phyloP scores from a whole-genome alignment of 495 filamentous ascomycete genomes.

The Hypoxylon lienhwacheense region DNA sequence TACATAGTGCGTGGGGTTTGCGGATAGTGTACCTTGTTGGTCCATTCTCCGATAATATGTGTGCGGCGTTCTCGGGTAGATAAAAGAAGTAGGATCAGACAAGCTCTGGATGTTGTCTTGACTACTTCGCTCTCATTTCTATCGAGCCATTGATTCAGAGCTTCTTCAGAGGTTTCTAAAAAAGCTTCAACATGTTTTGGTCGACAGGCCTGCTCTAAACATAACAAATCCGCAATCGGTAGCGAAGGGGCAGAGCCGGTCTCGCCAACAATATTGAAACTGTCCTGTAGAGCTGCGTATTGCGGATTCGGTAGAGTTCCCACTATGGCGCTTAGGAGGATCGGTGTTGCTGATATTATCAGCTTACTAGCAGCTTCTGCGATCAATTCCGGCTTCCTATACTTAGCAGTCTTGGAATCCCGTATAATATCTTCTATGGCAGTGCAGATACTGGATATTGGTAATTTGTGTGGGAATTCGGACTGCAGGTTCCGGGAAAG shows the following conservation, averaged over 20 bases:
- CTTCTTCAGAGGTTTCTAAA: constrained; percentile 21
- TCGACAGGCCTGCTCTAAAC: constrained; percentile 2
- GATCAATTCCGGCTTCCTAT: constrained; percentile 68
- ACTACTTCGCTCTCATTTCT: constrained; percentile 49
- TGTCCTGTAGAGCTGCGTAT: constrained; percentile 5
- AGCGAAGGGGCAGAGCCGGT: not conserved
- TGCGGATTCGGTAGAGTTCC: not conserved
- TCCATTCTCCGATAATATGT: constrained; percentile 44
- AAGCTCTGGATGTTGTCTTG: constrained; percentile 45
- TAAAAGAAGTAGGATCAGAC: constrained; percentile 45
- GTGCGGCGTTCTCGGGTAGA: constrained; percentile 32
- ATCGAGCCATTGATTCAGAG: constrained; percentile 45
- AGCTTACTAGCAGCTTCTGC: constrained; percentile 65
- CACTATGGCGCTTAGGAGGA: constrained; percentile 33
- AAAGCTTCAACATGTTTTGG: constrained; percentile 29
- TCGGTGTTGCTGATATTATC: constrained; percentile 49
- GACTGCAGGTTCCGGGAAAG: constrained; percentile 10
- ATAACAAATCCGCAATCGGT: constrained; percentile 15
- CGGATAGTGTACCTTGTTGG: constrained; percentile 38
- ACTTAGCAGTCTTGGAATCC: constrained; percentile 43
- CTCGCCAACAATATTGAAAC: constrained; percentile 20
- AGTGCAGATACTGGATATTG: constrained; percentile 15
- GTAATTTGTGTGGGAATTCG: constrained; percentile 9
- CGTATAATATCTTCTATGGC: constrained; percentile 38
- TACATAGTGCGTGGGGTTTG: constrained; percentile 34